Percentiles rank a stretch among this genome's conserved stretches.
phyloP scores from a whole-genome alignment of 441 rosid species.

The Monsonia emarginata region DNA sequence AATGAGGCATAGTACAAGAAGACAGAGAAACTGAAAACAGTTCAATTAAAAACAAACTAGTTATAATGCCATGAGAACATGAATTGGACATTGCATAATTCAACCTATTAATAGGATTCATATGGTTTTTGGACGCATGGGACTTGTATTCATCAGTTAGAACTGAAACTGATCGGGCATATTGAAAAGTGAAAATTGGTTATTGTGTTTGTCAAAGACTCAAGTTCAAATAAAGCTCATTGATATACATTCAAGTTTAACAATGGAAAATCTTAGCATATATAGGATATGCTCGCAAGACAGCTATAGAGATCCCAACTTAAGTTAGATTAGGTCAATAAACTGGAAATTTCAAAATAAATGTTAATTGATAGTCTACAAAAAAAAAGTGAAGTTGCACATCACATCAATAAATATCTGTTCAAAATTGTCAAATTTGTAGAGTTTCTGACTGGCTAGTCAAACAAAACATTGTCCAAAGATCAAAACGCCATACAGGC shows the following conservation, averaged over 20 bases:
- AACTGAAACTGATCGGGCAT: background rate
- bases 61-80: background rate
- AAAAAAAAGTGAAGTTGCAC: too few relatives aligned
- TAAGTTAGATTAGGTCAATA: too few relatives aligned
- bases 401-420: background rate
- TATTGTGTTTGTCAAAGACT: background rate
- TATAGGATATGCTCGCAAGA: background rate
- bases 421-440: too few relatives aligned
- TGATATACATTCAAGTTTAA: background rate
- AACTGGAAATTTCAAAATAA: too few relatives aligned
- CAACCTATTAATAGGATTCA: background rate
- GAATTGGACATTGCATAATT: background rate
- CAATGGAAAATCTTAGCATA: background rate
- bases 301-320: background rate
- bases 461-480: too few relatives aligned
- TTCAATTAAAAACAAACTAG: background rate
- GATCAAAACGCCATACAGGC: too few relatives aligned
- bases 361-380: too few relatives aligned
- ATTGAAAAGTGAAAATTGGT: background rate
- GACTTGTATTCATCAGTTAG: background rate
- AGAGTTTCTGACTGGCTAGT: too few relatives aligned
- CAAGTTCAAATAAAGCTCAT: background rate
- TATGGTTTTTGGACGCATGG: background rate
- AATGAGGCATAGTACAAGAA: conserved; percentile 15
- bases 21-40: background rate